These are phyloP conservation scores for Leucocoprinus birnbaumii DNA, from an alignment of 768 basidiomycete genomes.

Conservation along the genomic window DNA sequence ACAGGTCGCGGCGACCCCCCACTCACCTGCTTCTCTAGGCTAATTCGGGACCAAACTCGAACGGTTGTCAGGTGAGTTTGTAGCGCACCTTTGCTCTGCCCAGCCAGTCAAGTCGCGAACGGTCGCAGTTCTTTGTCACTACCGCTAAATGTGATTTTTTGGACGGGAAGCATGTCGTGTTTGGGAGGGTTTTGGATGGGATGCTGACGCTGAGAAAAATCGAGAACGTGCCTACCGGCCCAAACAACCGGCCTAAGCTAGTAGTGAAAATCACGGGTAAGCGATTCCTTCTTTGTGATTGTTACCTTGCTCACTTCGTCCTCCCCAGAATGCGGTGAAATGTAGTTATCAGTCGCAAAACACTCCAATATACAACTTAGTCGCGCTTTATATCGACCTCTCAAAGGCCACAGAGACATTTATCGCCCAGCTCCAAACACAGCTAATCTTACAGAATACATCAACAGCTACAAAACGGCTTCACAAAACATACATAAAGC, in stretches of 20 bases:
- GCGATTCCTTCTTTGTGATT: constrained; percentile 18
- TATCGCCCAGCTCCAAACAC: neutral
- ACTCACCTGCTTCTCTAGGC: constrained; percentile 47
- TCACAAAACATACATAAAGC: neutral
- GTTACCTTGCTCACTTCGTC: neutral
- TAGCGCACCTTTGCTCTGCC: neutral
- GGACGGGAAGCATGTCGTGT: constrained; percentile 93
- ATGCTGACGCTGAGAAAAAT: constrained; percentile 96
- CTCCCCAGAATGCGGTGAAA: constrained; percentile 53
- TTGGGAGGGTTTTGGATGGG: constrained; percentile 87
- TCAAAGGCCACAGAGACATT: too few relatives aligned
- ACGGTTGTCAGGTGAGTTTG: constrained; percentile 75
- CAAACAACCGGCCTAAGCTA: constrained; percentile 87
- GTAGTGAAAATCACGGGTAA: constrained; percentile 84
- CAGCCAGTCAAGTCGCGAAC: neutral
- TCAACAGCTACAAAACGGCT: neutral
- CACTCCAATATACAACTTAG: too few relatives aligned
- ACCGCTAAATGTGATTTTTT: constrained; percentile 94
- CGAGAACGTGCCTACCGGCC: constrained; percentile 91
- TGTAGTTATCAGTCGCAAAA: constrained; percentile 35
- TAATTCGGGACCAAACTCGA: constrained; percentile 92
- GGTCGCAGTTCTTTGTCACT: constrained; percentile 90
- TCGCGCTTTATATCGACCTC: too few relatives aligned
- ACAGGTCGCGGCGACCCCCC: neutral
- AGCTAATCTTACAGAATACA: neutral